phyloP scores from a whole-genome alignment of 129 eudicot genomes.

The Chrysanthemum seticuspe region DNA sequence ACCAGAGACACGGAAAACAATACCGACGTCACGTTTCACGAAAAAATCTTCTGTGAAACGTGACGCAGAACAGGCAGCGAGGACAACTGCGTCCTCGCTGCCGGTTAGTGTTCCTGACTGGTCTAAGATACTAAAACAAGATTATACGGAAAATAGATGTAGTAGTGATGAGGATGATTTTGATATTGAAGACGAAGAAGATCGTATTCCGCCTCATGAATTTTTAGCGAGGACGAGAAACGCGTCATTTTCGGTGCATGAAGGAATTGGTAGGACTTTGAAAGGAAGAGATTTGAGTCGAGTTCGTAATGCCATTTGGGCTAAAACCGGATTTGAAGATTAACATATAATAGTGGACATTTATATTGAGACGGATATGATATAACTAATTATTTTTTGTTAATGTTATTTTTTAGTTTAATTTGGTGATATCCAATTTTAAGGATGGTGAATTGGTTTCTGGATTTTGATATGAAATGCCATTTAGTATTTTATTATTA shows the following conservation, averaged over 20 bases:
- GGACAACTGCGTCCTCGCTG: constrained; percentile 43
- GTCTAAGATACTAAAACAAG: constrained; percentile 63
- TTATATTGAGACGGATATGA: not conserved
- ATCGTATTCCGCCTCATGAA: constrained; percentile 91
- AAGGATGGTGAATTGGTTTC: constrained; percentile 27
- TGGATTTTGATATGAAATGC: constrained; percentile 29
- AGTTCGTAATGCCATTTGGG: constrained; percentile 80
- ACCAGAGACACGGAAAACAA: constrained; percentile 49
- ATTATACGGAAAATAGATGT: constrained; percentile 48
- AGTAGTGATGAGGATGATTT: constrained; percentile 41
- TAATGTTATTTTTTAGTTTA: not conserved
- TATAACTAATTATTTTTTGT: constrained; percentile 4
- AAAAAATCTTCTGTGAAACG: constrained; percentile 33
- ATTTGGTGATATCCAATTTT: constrained; percentile 6
- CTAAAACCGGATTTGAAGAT: constrained; percentile 73
- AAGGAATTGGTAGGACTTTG: constrained; percentile 80
- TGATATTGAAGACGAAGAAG: constrained; percentile 36
- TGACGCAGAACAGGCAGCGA: constrained; percentile 25
- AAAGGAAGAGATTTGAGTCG: constrained; percentile 85
- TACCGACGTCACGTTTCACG: constrained; percentile 34
- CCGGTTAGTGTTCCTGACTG: constrained; percentile 82
- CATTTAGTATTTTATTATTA: not conserved
- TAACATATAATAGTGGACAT: not conserved
- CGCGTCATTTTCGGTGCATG: constrained; percentile 77
- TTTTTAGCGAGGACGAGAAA: constrained; percentile 67